These are phyloP conservation scores for Hsuehochloa calcarea DNA, from an alignment of 176 grass and related monocot genomes.

Conservation along the genomic window DNA sequence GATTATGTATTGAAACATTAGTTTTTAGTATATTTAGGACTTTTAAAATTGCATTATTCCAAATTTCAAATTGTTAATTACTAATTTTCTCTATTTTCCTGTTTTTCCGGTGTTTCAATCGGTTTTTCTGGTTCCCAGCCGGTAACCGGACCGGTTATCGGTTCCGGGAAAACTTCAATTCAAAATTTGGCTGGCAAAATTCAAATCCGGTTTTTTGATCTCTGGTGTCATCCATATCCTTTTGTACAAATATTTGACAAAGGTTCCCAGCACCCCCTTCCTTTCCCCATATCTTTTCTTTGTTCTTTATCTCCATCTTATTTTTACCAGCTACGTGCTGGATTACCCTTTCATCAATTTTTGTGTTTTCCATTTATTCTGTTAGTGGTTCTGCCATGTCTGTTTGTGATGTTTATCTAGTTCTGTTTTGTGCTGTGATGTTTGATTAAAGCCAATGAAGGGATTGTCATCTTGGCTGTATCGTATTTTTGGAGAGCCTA, in stretches of 20 bases:
- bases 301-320: not conserved
- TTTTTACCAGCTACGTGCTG: not conserved
- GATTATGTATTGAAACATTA: no score
- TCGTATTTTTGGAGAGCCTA: not conserved
- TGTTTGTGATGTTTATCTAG: not conserved
- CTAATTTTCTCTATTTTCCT: no score
- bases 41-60: no score
- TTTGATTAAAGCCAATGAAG: not conserved
- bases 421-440: not conserved
- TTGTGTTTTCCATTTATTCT: not conserved
- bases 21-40: no score
- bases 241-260: slow-evolving; percentile 9
- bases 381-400: not conserved
- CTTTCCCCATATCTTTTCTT: not conserved
- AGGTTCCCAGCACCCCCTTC: not conserved
- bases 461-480: not conserved
- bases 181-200: no score
- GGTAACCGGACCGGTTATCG: no score
- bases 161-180: no score
- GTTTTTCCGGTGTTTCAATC: no score
- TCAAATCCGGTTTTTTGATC: no score
- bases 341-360: not conserved
- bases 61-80: no score
- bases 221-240: not conserved
- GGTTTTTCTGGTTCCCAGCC: no score